Conservation (phyloP, 108 stramenopile species). For the Skeletonema menzelii region DNA sequence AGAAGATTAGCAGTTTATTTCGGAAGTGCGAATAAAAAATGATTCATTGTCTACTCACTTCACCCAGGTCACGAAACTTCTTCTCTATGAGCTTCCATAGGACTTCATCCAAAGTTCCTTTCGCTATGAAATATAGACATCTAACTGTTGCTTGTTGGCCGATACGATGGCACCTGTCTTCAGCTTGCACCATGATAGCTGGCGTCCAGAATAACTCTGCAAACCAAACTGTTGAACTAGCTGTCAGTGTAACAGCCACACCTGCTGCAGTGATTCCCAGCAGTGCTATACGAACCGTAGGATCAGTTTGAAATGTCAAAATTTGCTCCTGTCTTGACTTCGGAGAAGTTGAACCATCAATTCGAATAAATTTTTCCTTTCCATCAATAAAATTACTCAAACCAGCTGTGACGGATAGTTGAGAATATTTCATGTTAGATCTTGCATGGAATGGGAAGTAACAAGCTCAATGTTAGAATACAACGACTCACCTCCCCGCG, state of each 20-base stretch:
- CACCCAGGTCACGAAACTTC: conserved; percentile 83
- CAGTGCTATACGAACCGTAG: conserved; percentile 81
- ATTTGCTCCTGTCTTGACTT: conserved; percentile 93
- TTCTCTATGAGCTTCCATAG: conserved; percentile 88
- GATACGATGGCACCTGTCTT: conserved; percentile 96
- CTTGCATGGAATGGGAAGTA: background rate
- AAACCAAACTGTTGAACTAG: conserved; percentile 96
- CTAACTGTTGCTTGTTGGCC: conserved; percentile 90
- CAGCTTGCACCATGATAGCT: conserved; percentile 97
- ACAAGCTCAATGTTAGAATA: background rate
- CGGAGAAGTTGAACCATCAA: conserved; percentile 91
- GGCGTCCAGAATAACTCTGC: conserved; percentile 98
- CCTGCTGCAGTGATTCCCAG: conserved; percentile 97
- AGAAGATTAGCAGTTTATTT: background rate
- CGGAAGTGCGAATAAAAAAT: background rate
- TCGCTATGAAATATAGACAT: conserved; percentile 88
- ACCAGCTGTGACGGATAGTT: conserved; percentile 8
- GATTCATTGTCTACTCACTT: background rate
- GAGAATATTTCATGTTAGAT: background rate
- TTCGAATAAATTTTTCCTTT: conserved; percentile 76
- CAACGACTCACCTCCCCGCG: conserved; percentile 19
- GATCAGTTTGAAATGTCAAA: conserved; percentile 87
- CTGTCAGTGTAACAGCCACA: conserved; percentile 96
- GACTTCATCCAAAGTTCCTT: conserved; percentile 85
- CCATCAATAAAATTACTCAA: conserved; percentile 46